phyloP scores from a whole-genome alignment of 2,329 filamentous ascomycete genomes.

The Fusarium sp. region DNA sequence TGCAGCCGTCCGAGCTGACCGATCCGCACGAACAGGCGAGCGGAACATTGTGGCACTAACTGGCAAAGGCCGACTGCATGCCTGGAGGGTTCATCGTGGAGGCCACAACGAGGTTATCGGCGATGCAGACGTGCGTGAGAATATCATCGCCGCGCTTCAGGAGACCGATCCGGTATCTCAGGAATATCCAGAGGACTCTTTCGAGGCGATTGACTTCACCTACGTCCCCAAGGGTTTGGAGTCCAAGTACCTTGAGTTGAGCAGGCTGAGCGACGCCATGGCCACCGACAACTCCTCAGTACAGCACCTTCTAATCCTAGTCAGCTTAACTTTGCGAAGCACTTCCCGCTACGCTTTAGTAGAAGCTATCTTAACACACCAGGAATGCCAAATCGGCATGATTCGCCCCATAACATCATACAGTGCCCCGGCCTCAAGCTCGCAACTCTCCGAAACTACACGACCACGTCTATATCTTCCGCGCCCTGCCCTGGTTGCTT shows the following conservation, averaged over 20 bases:
- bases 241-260: constrained; percentile 61
- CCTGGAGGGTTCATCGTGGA: constrained; percentile 90
- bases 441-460: constrained; percentile 48
- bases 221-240: constrained; percentile 69
- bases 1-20: constrained; percentile 80
- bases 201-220: constrained; percentile 84
- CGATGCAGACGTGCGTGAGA: constrained; percentile 76
- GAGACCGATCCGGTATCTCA: constrained; percentile 61
- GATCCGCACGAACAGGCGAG: constrained; percentile 79
- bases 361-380: constrained; percentile 72
- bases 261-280: constrained; percentile 62
- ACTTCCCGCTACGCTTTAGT: constrained; percentile 77
- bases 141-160: constrained; percentile 71
- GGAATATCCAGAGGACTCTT: constrained; percentile 65
- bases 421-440: constrained; percentile 61
- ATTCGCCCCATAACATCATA: constrained; percentile 76
- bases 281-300: constrained; percentile 61
- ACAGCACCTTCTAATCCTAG: constrained; percentile 71
- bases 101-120: constrained; percentile 81
- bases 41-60: constrained; percentile 86
- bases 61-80: constrained; percentile 79
- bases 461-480: constrained; percentile 81
- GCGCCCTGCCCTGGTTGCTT: constrained; percentile 81
- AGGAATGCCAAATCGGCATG: constrained; percentile 68
- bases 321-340: constrained; percentile 64